phyloP scores from a whole-genome alignment of 164 flowering plant genomes.

The Macadamia tetraphylla region DNA sequence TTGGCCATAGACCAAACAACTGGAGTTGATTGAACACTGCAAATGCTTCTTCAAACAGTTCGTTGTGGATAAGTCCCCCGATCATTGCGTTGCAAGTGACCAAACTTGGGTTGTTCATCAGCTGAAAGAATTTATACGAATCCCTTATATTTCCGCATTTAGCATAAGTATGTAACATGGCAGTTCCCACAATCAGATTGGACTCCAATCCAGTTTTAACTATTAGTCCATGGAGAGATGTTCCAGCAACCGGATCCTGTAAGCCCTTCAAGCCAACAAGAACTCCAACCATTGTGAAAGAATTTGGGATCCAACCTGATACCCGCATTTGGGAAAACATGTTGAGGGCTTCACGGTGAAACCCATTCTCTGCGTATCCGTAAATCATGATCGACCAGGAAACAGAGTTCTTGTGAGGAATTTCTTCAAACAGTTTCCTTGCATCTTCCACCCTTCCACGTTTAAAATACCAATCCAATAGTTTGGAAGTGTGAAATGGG shows the following conservation, averaged over 20 bases:
- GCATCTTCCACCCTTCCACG: constrained; percentile 24
- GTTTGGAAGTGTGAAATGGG: constrained; percentile 4
- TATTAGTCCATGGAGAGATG: constrained; percentile 25
- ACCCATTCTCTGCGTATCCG: constrained; percentile 30
- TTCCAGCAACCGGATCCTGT: constrained; percentile 11
- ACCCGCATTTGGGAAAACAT: constrained; percentile 24
- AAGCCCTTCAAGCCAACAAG: constrained; percentile 21
- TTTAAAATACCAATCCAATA: constrained; percentile 13
- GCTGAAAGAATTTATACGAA: constrained; percentile 22
- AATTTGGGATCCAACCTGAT: constrained; percentile 24
- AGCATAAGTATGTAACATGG: constrained; percentile 34
- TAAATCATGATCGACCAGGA: constrained; percentile 30
- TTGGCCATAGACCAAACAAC: constrained; percentile 20
- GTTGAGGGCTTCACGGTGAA: constrained; percentile 13
- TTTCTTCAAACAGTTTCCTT: constrained; percentile 29
- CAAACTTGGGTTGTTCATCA: constrained; percentile 20
- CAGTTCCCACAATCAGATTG: constrained; percentile 26
- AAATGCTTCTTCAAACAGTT: constrained; percentile 23
- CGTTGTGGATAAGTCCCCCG: constrained; percentile 22
- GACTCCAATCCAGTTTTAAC: constrained; percentile 26
- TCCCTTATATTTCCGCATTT: constrained; percentile 25
- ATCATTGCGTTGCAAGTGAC: constrained; percentile 31
- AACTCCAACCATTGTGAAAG: constrained; percentile 34
- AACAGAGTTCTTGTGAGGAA: constrained; percentile 23
- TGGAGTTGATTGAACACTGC: constrained; percentile 17